phyloP scores from a whole-genome alignment of 306 rosid genomes.

The Dryas drummondii region DNA sequence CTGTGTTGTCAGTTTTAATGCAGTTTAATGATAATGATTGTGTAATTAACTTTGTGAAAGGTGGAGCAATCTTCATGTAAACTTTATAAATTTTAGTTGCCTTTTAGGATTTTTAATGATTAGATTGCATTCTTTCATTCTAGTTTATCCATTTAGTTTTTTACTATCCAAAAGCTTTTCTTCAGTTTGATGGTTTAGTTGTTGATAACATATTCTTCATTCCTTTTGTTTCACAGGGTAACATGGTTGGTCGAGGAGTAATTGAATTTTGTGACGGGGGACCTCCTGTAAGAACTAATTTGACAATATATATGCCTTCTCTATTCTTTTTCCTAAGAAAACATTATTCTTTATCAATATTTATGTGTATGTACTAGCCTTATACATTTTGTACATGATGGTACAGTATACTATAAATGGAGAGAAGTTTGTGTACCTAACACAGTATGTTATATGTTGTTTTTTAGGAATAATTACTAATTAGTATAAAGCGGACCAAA shows the following conservation, averaged over 20 bases:
- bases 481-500: background rate
- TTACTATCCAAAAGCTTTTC: background rate
- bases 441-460: too few relatives aligned
- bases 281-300: conserved; percentile 68
- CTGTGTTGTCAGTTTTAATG: background rate
- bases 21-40: background rate
- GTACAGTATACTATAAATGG: background rate
- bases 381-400: background rate
- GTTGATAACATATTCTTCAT: background rate
- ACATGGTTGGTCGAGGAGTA: conserved; percentile 71
- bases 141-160: background rate
- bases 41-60: background rate
- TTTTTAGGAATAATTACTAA: background rate
- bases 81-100: background rate
- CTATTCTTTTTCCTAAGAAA: background rate
- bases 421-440: background rate
- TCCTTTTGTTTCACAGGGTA: conserved; percentile 54
- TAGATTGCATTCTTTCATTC: background rate
- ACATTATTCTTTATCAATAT: background rate
- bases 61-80: background rate
- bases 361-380: background rate
- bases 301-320: conserved; percentile 10
- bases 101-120: background rate
- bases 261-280: conserved; percentile 78
- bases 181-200: background rate